Evolutionary conservation across 495 filamentous ascomycete species (phyloP), one percentile per base, ranked within the genome.

Genomic region (Neurospora africana): DNA sequence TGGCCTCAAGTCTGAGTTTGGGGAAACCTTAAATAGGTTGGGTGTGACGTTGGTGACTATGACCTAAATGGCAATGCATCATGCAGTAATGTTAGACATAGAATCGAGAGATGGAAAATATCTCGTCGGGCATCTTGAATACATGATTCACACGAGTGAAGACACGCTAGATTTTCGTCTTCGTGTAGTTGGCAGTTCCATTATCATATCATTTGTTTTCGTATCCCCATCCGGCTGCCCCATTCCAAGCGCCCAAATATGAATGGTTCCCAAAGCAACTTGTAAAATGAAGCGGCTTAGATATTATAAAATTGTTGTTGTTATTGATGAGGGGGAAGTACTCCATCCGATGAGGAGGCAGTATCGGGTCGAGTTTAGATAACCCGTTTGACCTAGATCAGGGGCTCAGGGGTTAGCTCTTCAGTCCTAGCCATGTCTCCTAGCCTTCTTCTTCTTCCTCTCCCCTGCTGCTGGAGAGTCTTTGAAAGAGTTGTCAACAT

Each of bases 321-420:
- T 36, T 39, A 27, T 69, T 65, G 27, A 9, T 65, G 53, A 58
- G 10, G 27, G 21, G 27, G 23, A 30, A 30, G 11, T 61, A 61
- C n/a, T 23, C 44, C 36, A 7, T 8, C 7, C 44, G 44, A 53
- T 23, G 44, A 13, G 44, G 44, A 53, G 44, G 21, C 23, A 58
- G 23, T 17, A 33, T 65, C 53, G 53, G 53, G 53, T 7, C 5
- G 13, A 19, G 53, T 65, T 71, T 75, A 82, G 53, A 82, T 78
- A 35, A 82, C 80, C 72, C 80, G 75, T 76, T 82, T 82, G 68
- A 82, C 80, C 78, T 79, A 39, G 15, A 67, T 21, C 23, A 7
- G 2, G 40, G 13, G 13, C 35, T 65, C 53, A 65, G 53, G 53
- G 53, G 69, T 70, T 68, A 73, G 68, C 69, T 58, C 43, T 23